Base-by-base conservation (phyloP, 768 basidiomycete genomes). In the Rhizopogon rudus region DNA sequence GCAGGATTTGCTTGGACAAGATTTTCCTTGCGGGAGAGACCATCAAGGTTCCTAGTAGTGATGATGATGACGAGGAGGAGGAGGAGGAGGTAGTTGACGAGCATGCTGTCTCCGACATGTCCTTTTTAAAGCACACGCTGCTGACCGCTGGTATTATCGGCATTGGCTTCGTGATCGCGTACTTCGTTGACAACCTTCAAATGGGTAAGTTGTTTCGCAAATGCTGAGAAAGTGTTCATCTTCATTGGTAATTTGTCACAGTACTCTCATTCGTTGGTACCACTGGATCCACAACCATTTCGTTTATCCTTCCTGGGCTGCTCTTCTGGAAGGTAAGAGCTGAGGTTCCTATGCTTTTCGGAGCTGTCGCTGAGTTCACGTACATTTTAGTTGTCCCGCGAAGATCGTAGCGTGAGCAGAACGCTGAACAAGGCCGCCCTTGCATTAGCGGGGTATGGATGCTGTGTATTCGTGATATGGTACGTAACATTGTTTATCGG, bases 221-320 rank as follows among this genome's bases (percentile, higher is more conserved):
- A 17, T 20, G 40, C 37, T n/a, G 14, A 22, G 37, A 10, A 17
- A 22, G 12, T 10, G 41, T 20, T 14, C 31, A 37, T 29, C 28
- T 52, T 70, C 55, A 71, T 46, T 45, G 25, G 25, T 16, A 48
- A 57, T 55, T 17, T 40, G 48, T n/a, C 48, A 3, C 64, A 92
- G 96, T 98, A 13, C 78, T 98, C 35, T 92, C 93, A 4, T 97
- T 99, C 66, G 96, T 99, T 39, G 97, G 97, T 1, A 88, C 93
- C 22, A 98, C 94, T 1, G 97, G 97, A 12, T 96, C 93, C 13
- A 97, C 95, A 25, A 96, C 94, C 17, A 93, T 98, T 56, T 94
- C 92, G 1, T 98, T 98, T 73, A 97, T 98, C 64, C 79, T 97
- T 37, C 95, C 94, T 0, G 94, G 93, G 2, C 72, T 94, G 49